Percentiles rank a stretch among this genome's conserved stretches.
phyloP scores from a whole-genome alignment of 1,139 yeast species.

The Pichia norvegensis region DNA sequence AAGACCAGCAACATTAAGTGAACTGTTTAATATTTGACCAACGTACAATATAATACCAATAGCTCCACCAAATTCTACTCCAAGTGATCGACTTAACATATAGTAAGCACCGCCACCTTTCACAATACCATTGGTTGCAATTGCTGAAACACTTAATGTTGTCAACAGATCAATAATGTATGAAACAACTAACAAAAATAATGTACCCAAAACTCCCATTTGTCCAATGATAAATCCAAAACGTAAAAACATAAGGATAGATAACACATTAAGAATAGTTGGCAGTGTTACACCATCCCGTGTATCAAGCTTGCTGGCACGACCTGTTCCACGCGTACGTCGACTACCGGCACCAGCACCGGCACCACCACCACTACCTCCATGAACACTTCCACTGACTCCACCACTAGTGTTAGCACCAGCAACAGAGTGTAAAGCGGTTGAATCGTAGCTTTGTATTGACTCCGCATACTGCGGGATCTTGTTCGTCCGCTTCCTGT shows the following conservation, averaged over 20 bases:
- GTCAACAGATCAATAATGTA: constrained; percentile 62
- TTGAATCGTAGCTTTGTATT: constrained; percentile 5
- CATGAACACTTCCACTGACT: background rate
- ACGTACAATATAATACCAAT: constrained; percentile 70
- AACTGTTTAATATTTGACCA: constrained; percentile 69
- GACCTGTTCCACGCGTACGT: too few relatives aligned
- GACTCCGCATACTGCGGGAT: constrained; percentile 3
- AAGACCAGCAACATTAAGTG: constrained; percentile 74
- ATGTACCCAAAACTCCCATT: constrained; percentile 61
- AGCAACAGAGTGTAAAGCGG: too few relatives aligned
- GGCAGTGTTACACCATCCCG: constrained; percentile 75
- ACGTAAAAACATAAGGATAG: constrained; percentile 71
- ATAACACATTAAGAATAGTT: constrained; percentile 66
- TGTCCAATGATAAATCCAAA: constrained; percentile 77
- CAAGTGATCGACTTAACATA: constrained; percentile 71
- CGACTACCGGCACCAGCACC: too few relatives aligned
- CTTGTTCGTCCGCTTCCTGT: constrained; percentile 1
- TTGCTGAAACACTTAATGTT: constrained; percentile 67
- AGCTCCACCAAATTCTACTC: constrained; percentile 82
- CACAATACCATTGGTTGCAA: constrained; percentile 76
- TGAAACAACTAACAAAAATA: constrained; percentile 50
- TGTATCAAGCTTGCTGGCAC: constrained; percentile 48
- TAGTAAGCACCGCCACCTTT: constrained; percentile 82
- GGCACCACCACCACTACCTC: too few relatives aligned
- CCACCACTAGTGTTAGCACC: constrained; percentile 1